Conservation (phyloP, 2,329 filamentous ascomycete species). For the Aspergillus piperis region DNA sequence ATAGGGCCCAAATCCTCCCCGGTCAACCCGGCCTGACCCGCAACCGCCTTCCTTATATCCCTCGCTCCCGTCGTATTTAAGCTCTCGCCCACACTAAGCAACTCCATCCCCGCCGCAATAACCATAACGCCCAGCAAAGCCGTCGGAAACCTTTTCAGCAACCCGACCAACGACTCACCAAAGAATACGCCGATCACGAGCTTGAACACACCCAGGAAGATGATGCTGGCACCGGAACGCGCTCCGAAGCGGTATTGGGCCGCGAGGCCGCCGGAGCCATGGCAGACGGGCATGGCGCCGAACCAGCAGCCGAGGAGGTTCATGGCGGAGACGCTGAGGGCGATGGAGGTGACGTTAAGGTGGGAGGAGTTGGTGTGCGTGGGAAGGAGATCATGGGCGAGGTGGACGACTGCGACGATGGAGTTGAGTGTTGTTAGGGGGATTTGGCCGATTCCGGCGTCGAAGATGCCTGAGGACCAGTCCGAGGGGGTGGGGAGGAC, state of each 20-base stretch:
- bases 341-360: conserved; percentile 66
- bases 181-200: conserved; percentile 73
- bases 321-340: conserved; percentile 78
- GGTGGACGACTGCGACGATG: conserved; percentile 79
- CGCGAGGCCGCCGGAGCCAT: conserved; percentile 86
- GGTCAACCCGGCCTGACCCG: conserved; percentile 27
- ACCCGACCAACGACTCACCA: conserved; percentile 69
- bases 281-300: conserved; percentile 92
- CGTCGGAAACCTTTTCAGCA: conserved; percentile 73
- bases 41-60: conserved; percentile 50
- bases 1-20: conserved; percentile 28
- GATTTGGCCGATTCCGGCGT: conserved; percentile 79
- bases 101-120: conserved; percentile 81
- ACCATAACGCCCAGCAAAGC: conserved; percentile 84
- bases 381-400: conserved; percentile 76
- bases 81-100: conserved; percentile 81
- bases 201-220: conserved; percentile 76
- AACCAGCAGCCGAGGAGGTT: conserved; percentile 88
- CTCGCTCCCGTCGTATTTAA: conserved; percentile 73
- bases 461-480: conserved; percentile 59
- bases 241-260: conserved; percentile 91
- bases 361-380: conserved; percentile 63
- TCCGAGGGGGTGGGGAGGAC: conserved; percentile 48
- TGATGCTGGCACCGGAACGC: conserved; percentile 78
- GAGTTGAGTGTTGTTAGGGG: conserved; percentile 92